These are phyloP conservation scores for Leccinum pachyderme DNA, from an alignment of 1,284 basidiomycete genomes.

Conservation along the genomic window DNA sequence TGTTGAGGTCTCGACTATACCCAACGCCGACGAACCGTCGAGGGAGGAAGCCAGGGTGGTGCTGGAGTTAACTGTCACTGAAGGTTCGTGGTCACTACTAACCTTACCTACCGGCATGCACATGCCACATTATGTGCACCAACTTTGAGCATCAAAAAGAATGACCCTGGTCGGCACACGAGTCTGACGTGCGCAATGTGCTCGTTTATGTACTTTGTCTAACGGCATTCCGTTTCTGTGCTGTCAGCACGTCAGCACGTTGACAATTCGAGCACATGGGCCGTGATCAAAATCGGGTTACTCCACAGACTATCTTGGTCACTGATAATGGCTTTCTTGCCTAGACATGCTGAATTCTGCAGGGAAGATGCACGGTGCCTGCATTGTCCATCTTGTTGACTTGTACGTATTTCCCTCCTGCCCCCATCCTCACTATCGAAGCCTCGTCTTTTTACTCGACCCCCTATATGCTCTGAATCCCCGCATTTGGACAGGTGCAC, in stretches of 20 bases:
- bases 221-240: not conserved
- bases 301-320: not conserved
- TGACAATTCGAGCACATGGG: not conserved
- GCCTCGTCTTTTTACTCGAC: not conserved
- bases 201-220: not conserved
- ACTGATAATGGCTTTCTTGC: not conserved
- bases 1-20: constrained; percentile 43
- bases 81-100: constrained; percentile 38
- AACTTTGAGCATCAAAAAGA: not conserved
- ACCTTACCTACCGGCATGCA: not conserved
- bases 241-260: not conserved
- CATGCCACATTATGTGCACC: not conserved
- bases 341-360: constrained; percentile 51
- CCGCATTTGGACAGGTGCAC: constrained; percentile 39
- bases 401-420: constrained; percentile 33
- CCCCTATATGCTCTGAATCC: not conserved
- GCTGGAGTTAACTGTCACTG: constrained; percentile 44
- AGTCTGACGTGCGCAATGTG: not conserved
- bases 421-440: not conserved
- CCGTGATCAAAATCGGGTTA: constrained; percentile 8
- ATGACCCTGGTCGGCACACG: not conserved
- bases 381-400: constrained; percentile 50
- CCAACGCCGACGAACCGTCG: constrained; percentile 45
- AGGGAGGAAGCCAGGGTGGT: constrained; percentile 49
- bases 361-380: constrained; percentile 51